Conservation (phyloP, 805 yeast genomes). For the Brettanomyces anomalus region DNA sequence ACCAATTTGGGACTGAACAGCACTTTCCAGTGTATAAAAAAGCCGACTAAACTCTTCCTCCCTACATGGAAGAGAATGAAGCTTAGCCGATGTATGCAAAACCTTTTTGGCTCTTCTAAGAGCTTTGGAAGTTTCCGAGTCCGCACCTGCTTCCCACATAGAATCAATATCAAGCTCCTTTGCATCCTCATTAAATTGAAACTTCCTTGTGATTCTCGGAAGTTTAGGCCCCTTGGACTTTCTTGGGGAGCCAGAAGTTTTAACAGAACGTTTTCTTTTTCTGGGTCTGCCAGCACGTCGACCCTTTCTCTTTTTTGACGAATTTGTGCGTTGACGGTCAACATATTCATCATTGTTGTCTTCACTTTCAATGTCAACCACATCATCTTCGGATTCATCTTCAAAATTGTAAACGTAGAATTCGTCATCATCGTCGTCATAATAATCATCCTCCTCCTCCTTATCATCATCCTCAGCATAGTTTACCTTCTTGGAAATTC, state of each 20-base stretch:
- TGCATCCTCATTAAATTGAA: constrained; percentile 7
- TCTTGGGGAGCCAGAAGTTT: background rate
- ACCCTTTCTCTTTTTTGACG: background rate
- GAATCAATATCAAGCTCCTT: constrained; percentile 7
- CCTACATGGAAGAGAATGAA: constrained; percentile 67
- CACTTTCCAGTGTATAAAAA: constrained; percentile 58
- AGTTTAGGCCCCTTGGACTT: constrained; percentile 2
- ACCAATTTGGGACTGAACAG: constrained; percentile 64
- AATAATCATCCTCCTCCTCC: constrained; percentile 13
- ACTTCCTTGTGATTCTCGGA: constrained; percentile 6
- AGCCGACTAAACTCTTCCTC: constrained; percentile 73
- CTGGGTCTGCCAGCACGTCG: constrained; percentile 1
- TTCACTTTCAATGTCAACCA: background rate
- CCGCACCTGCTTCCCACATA: constrained; percentile 3
- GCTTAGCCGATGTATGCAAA: constrained; percentile 30
- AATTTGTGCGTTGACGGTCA: background rate
- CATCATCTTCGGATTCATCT: background rate
- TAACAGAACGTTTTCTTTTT: background rate
- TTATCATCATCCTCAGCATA: constrained; percentile 2
- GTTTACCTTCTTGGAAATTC: constrained; percentile 5
- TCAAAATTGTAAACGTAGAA: constrained; percentile 5
- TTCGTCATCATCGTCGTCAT: constrained; percentile 9
- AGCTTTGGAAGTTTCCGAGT: constrained; percentile 11
- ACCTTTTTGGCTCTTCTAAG: constrained; percentile 31
- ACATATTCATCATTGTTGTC: background rate